Evolutionary conservation across 768 basidiomycete genomes (phyloP).

Genomic region (Tylopilus sp.): DNA sequence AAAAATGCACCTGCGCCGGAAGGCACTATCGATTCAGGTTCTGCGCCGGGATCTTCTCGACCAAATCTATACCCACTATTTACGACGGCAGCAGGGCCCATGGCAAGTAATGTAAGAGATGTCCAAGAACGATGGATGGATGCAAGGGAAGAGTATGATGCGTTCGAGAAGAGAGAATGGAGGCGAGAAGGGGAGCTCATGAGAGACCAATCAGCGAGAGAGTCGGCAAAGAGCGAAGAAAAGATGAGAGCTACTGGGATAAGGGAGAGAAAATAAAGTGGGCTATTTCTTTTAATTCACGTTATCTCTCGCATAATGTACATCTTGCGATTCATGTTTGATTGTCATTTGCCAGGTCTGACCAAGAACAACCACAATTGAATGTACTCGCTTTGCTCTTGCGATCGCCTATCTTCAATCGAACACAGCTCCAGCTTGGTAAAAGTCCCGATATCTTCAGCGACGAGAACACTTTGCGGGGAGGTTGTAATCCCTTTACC

Average conservation of each 20-base stretch:
- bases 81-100: conserved; percentile 56
- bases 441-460: no score
- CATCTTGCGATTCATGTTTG: not conserved
- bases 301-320: not conserved
- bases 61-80: conserved; percentile 71
- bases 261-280: conserved; percentile 27
- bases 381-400: no score
- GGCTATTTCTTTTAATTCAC: not conserved
- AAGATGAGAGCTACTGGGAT: conserved; percentile 15
- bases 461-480: not conserved
- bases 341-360: not conserved
- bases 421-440: no score
- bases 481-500: not conserved
- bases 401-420: no score
- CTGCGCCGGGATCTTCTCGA: conserved; percentile 38
- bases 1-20: conserved; percentile 31
- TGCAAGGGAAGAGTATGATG: conserved; percentile 76
- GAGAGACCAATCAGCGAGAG: conserved; percentile 23
- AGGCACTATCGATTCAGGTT: conserved; percentile 29
- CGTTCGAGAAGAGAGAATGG: conserved; percentile 76
- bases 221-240: conserved; percentile 3
- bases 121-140: conserved; percentile 97
- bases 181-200: conserved; percentile 60
- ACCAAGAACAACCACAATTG: no score
- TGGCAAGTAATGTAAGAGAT: conserved; percentile 59